Evolutionary conservation across 805 yeast species (phyloP).

Genomic region (Starmerella vitae): DNA sequence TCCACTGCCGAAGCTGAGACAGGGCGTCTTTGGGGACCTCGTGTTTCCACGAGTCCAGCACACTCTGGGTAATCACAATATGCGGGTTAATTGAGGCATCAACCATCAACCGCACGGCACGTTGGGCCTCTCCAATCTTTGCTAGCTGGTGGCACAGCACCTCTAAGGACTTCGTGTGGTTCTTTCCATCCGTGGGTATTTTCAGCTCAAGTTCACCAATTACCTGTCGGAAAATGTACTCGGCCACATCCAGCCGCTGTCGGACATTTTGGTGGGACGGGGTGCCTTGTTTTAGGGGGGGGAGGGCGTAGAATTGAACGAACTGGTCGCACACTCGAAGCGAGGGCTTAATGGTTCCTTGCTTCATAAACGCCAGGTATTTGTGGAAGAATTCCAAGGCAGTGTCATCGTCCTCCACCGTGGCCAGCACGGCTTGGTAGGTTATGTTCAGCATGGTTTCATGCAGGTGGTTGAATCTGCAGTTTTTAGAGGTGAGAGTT

Average conservation of each 20-base stretch:
- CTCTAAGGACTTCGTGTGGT: conserved; percentile 13
- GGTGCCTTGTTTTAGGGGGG: conserved; percentile 2
- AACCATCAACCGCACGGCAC: conserved; percentile 17
- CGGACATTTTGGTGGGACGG: too few species aligned
- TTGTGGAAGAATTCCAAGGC: conserved; percentile 13
- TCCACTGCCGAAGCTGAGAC: conserved; percentile 2
- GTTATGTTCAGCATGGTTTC: conserved; percentile 20
- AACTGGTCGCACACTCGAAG: conserved; percentile 20
- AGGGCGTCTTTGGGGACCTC: conserved; percentile 3
- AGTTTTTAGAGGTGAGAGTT: background rate
- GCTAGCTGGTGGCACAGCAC: conserved; percentile 12
- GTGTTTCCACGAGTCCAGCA: conserved; percentile 9
- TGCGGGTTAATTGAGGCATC: conserved; percentile 2
- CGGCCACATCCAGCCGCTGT: conserved; percentile 17
- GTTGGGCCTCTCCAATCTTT: conserved; percentile 8
- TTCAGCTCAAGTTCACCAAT: conserved; percentile 9
- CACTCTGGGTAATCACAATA: conserved; percentile 6
- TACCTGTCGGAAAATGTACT: conserved; percentile 14
- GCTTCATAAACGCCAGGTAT: conserved; percentile 8
- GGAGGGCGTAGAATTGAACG: conserved; percentile 17
- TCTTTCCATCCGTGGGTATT: conserved; percentile 9
- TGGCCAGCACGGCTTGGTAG: conserved; percentile 22
- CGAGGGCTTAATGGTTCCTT: conserved; percentile 1
- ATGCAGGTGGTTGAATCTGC: conserved; percentile 9
- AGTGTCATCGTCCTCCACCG: conserved; percentile 12